Percentiles rank a stretch among this genome's conserved stretches.
Evolutionary conservation across 495 filamentous ascomycete species (phyloP).

Genomic region (Oleoguttula mirabilis): DNA sequence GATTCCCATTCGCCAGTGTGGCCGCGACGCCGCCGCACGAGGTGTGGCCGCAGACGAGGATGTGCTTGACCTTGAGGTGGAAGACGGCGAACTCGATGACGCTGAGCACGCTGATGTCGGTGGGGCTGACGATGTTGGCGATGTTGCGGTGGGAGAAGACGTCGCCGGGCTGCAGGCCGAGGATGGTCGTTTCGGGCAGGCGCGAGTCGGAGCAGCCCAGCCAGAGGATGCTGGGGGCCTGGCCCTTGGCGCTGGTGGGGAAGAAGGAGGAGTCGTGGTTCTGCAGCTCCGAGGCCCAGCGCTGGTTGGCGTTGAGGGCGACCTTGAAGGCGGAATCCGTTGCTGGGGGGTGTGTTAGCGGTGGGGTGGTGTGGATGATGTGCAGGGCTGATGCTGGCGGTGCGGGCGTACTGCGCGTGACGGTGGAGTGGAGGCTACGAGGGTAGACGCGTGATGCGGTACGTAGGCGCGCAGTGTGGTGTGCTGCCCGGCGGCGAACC

Average conservation of each 20-base stretch:
- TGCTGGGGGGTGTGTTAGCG: not conserved
- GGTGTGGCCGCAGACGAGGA: constrained; percentile 78
- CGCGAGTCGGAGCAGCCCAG: constrained; percentile 86
- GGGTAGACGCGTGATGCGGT: too few species aligned
- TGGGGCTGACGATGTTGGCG: constrained; percentile 70
- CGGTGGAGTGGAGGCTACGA: too few species aligned
- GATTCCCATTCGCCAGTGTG: constrained; percentile 50
- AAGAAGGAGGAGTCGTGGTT: constrained; percentile 54
- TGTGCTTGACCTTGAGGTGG: constrained; percentile 64
- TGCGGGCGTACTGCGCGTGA: too few species aligned
- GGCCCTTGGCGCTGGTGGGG: constrained; percentile 52
- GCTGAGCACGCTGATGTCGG: constrained; percentile 60
- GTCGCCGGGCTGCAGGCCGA: constrained; percentile 71
- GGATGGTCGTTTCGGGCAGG: constrained; percentile 74
- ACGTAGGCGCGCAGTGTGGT: too few species aligned
- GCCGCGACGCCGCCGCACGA: constrained; percentile 66
- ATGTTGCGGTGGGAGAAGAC: constrained; percentile 94
- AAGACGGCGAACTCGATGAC: constrained; percentile 79
- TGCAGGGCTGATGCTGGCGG: too few species aligned
- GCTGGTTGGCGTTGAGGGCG: constrained; percentile 17
- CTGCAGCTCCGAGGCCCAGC: constrained; percentile 16
- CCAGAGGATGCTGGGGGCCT: constrained; percentile 74
- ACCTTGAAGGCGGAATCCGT: constrained; percentile 14
- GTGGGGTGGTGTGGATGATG: too few species aligned
- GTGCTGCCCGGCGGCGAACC: too few species aligned